Evolutionary conservation across 768 basidiomycete genomes (phyloP), one percentile per base, ranked within the genome.

Genomic region (Favolaschia claudopus): DNA sequence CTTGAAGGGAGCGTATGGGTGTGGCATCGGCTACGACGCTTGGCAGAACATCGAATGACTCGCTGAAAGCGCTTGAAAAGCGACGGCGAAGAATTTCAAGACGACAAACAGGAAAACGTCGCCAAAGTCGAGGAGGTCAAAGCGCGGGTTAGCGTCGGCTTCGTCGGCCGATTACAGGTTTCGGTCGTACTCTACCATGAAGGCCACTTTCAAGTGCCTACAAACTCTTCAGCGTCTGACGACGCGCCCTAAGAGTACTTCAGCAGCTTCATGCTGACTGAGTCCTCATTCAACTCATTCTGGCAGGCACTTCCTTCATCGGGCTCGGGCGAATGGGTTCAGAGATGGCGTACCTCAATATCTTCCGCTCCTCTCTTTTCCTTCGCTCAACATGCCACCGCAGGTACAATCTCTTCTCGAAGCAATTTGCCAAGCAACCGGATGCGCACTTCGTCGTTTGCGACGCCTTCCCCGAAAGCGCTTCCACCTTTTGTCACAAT

Each of bases 281-380:
- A 40, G 10, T 5, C 4, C 9, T 27, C 8, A 49, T 60, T 49
- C 33, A 54, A 14, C n/a, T 14, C 14, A 7, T 52, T 51, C 33
- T n/a, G n/a, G n/a, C 47, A 63, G 62, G 81, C 70, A 85, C 87
- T 31, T 87, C 85, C 50, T 95, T 96, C 76, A 89, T 96, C 49
- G 93, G 94, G 9, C 84, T 96, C 13, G 93, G 93, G 36, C 83
- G 88, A 39, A 95, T 96, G 93, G 93, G 93, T 37, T 86, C 85
- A 39, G 89, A 93, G 72, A 95, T 95, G 94, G 84, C 84, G 58
- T 60, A 51, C 10, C 14, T 34, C 55, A 57, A 48, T 6, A 33
- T 38, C 37, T 29, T 27, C 29, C 32, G 45, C 6, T 17, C 20
- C 13, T 7, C 25, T 28, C 17, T 32, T 40, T 17, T 25, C 24